Evolutionary conservation across 495 filamentous ascomycete genomes (phyloP), one percentile per base, ranked within the genome.

Genomic region (Barbatosphaeria neglecta): DNA sequence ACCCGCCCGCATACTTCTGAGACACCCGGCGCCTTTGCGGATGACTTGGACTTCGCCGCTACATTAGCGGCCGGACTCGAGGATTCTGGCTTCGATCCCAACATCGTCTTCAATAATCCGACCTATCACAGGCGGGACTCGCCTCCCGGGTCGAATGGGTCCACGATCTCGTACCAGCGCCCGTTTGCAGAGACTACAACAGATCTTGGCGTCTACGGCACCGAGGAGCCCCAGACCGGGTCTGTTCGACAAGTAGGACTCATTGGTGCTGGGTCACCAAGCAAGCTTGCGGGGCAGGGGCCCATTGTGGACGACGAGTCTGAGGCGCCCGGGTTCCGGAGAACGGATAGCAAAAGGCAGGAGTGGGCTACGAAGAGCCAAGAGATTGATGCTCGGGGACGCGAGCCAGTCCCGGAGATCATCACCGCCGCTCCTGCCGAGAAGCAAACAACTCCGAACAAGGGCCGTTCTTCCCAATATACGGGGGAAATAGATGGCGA

Each of bases 21-120:
- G 7, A 68, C 70, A 55, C 68, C 74, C 25, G 75, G 75, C 16
- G 50, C 57, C 0, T 81, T 74, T 56, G 70, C 55, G 7, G 69
- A 78, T 22, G 83, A 87, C 46, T 65, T 82, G 33, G 80, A 77
- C 27, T 87, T 87, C 41, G 75, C 81, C 16, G 83, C 83, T 20
- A 77, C 72, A 9, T 56, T 87, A n/a, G 83, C 82, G 53, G 84
- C 83, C 28, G 81, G 77, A 6, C 71, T 84, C 17, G 59, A 81
- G 59, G 76, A 75, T 5, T 72, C 77, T 43, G 83, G 83, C 0
- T 87, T 87, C 48, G 77, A 87, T 57, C 77, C 82, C 18, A 74
- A 83, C 22, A 76, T 86, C 47, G 76, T 87, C 13, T 77, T 82
- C 19, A 67, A 86, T 44, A 72, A 87, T 51, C 74, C 77, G 0